Base-by-base conservation (phyloP, 1,284 basidiomycete genomes). In the Violaceomyces palustris region DNA sequence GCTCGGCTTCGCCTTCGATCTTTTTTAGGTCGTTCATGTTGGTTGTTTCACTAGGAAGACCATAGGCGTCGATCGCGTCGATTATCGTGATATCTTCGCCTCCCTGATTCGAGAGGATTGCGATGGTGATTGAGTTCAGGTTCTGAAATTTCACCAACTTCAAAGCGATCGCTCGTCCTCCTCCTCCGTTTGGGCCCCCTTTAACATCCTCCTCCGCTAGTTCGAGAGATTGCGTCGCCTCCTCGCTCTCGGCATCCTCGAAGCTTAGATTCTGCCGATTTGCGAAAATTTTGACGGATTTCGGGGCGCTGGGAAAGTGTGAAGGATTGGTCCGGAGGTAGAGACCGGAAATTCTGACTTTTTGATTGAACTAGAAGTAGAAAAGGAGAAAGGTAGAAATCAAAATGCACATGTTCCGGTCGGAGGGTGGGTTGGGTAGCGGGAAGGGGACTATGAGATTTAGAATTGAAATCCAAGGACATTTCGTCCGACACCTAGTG, bases 291-390 rank as follows among this genome's bases (percentile, higher is more conserved):
- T 75, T 47, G 27, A 55, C 23, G 19, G 29, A 37, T 40, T 51
- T 52, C 26, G 48, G 42, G 28, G 51, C 45, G n/a, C 43, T 48
- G 30, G 52, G 46, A 35, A 45, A 28, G 30, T 25, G 17, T 34
- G 38, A 45, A 38, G 32, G 24, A 32, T 56, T 75, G 9, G 80
- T 77, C 36, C 81, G 80, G 42, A 89, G 77, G 29, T 81, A 76
- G 56, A 89, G 79, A n/a, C 82, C 79, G 45, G 83, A 83, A 42
- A 88, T 75, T 61, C 83, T 82, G 42, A 88, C 86, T 23, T 81
- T 76, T 74, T 87, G 86, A 71, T 85, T 85, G 78, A 89, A 89
- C 85, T 86, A n/a, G n/a, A n/a, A n/a, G n/a, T n/a, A n/a, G n/a
- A n/a, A n/a, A n/a, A n/a, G n/a, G n/a, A n/a, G n/a, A n/a, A n/a